phyloP scores from a whole-genome alignment of 2,329 filamentous ascomycete genomes.

The Xenoacremonium recifei region DNA sequence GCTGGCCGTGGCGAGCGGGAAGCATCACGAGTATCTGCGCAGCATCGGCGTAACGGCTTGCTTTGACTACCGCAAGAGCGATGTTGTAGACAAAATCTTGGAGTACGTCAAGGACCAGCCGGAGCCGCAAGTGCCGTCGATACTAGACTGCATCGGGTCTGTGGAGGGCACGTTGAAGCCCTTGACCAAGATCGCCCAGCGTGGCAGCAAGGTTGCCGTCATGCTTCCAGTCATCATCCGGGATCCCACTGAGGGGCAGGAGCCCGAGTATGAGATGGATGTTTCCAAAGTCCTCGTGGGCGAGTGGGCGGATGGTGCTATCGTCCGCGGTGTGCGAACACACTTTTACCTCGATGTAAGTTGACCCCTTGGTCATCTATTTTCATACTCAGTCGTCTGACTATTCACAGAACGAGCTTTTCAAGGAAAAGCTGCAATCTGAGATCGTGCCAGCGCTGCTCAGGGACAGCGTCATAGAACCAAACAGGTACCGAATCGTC shows the following conservation, averaged over 20 bases:
- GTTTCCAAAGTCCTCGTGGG: constrained; percentile 35
- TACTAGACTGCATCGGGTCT: constrained; percentile 57
- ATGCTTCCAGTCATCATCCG: constrained; percentile 59
- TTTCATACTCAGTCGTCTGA: constrained; percentile 6
- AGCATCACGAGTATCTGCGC: constrained; percentile 43
- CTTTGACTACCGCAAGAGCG: constrained; percentile 45
- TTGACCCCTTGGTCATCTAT: not conserved
- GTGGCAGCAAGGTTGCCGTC: constrained; percentile 52
- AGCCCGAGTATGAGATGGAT: constrained; percentile 56
- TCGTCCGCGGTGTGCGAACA: constrained; percentile 48
- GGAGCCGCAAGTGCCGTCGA: constrained; percentile 36
- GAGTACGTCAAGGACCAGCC: constrained; percentile 11
- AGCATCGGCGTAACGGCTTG: constrained; percentile 42
- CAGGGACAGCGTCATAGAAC: constrained; percentile 35
- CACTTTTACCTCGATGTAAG: constrained; percentile 28
- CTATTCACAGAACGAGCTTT: constrained; percentile 47
- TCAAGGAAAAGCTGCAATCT: constrained; percentile 52
- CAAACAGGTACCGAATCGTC: constrained; percentile 41
- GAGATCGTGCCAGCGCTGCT: constrained; percentile 53
- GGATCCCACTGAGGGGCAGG: constrained; percentile 45
- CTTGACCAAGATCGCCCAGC: constrained; percentile 48
- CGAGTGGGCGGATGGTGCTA: constrained; percentile 52
- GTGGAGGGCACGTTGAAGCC: constrained; percentile 45
- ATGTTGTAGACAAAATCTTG: constrained; percentile 35
- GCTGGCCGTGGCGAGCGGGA: constrained; percentile 45